A percentile compares a stretch with the other conserved stretches of the same genome.
phyloP scores from a whole-genome alignment of 1,139 yeast genomes.

The Debaryomycetaceae sp. region DNA sequence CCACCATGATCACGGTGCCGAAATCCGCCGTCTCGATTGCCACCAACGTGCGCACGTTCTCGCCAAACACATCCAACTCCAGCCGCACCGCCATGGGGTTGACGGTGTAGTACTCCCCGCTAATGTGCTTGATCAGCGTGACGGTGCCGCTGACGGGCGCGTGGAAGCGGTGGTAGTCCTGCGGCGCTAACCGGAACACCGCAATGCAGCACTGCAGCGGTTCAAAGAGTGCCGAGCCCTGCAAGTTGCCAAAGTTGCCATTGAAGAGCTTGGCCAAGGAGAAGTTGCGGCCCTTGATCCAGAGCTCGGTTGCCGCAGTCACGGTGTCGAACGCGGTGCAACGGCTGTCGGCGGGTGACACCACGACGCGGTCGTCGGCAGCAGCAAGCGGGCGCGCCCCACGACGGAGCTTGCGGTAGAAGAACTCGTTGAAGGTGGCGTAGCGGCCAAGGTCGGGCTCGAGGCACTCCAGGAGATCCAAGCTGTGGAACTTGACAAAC shows the following conservation, averaged over 20 bases:
- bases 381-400: constrained; percentile 71
- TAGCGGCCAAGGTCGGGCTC: constrained; percentile 47
- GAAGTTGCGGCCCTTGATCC: constrained; percentile 89
- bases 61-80: constrained; percentile 87
- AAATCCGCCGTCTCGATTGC: constrained; percentile 71
- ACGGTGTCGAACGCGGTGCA: constrained; percentile 67
- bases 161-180: constrained; percentile 94
- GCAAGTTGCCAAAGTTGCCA: constrained; percentile 49
- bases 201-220: constrained; percentile 57
- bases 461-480: constrained; percentile 68
- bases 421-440: constrained; percentile 81
- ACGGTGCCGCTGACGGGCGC: constrained; percentile 75
- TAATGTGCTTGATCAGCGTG: constrained; percentile 62
- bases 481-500: constrained; percentile 75
- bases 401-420: constrained; percentile 72
- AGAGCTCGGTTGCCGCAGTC: constrained; percentile 63
- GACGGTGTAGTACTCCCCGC: constrained; percentile 92
- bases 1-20: constrained; percentile 73
- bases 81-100: constrained; percentile 96
- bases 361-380: constrained; percentile 44
- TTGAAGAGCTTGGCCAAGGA: constrained; percentile 62
- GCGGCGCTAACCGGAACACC: constrained; percentile 89
- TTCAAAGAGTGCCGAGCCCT: constrained; percentile 34
- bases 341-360: constrained; percentile 88
- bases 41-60: constrained; percentile 73